Percentiles rank a stretch among this genome's conserved stretches.
Conservation (phyloP, 208 protist species). For the Vickermania spadyakhi region DNA sequence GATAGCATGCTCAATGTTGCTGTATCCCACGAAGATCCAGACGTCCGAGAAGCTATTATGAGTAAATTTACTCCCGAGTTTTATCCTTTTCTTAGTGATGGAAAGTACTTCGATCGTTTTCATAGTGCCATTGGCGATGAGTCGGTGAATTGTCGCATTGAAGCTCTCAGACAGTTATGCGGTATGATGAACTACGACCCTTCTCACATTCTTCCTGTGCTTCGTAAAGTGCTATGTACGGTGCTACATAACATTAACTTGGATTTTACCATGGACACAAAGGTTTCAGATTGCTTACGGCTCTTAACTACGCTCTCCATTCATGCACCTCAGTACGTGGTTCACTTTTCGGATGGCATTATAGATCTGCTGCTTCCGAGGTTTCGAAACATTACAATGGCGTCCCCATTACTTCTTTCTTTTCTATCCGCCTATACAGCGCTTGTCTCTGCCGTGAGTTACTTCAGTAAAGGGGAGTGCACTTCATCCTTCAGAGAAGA, state of each 20-base stretch:
- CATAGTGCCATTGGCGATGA: constrained; percentile 79
- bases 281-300: constrained; percentile 46
- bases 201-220: constrained; percentile 71
- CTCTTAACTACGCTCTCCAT: constrained; percentile 55
- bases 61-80: constrained; percentile 69
- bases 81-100: constrained; percentile 79
- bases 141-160: constrained; percentile 64
- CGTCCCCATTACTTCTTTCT: constrained; percentile 40
- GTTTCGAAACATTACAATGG: constrained; percentile 29
- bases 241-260: constrained; percentile 49
- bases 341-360: constrained; percentile 67
- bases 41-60: constrained; percentile 57
- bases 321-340: constrained; percentile 70
- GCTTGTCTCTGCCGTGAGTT: constrained; percentile 40
- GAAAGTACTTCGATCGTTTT: constrained; percentile 66
- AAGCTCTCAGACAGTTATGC: constrained; percentile 66
- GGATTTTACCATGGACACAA: constrained; percentile 35
- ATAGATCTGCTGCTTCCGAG: constrained; percentile 38
- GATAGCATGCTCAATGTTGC: constrained; percentile 73
- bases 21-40: constrained; percentile 59
- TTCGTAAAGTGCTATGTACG: constrained; percentile 64
- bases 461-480: constrained; percentile 34
- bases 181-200: constrained; percentile 75
- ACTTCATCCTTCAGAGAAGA: constrained; percentile 40
- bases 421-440: constrained; percentile 71